Base-by-base conservation (phyloP, 495 filamentous ascomycete genomes). In the Penicillium roqueforti region DNA sequence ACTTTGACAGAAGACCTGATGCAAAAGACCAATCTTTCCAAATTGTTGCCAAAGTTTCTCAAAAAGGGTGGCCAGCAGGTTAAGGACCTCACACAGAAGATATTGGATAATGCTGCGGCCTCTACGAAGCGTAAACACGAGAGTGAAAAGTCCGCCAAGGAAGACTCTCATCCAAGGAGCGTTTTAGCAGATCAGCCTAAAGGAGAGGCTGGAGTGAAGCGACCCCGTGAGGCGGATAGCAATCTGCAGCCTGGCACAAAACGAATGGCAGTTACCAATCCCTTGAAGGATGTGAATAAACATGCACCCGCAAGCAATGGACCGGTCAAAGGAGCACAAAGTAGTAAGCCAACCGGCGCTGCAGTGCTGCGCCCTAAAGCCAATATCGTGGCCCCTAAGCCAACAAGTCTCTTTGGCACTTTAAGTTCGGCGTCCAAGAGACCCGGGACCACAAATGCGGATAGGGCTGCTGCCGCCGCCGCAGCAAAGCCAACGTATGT, bases 61-160 rank as follows among this genome's bases (percentile, higher is more conserved):
- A 88, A 87, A 64, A 82, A 82, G 52, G 86, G 88, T 4, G 83
- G 85, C 49, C 79, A 80, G 4, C 72, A 82, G 32, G 80, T 79
- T 4, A 86, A 84, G 55, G 70, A 62, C 7, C 68, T 82, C 16
- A 78, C 80, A 1, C 81, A 87, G 62, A 74, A 72, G 46, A 78
- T 87, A 18, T 54, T 80, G 19, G 77, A 82, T 18, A 81, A 80
- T 56, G 82, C 82, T 29, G 77, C 76, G 16, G 76, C 71, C 9
- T 79, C 76, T 10, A 73, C 73, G 3, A 81, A 80, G 59, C 72
- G 77, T 28, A 81, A 69, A 58, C 73, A 58, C 59, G 73, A 59
- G 56, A 70, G 44, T 61, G 70, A 50, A 42, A 78, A 69, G 48
- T 50, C 56, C 41, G 50, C 50, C 41, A 76, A 68, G 46, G 67